Conservation (phyloP, 108 stramenopile genomes). For the Craspedostauros australis region DNA sequence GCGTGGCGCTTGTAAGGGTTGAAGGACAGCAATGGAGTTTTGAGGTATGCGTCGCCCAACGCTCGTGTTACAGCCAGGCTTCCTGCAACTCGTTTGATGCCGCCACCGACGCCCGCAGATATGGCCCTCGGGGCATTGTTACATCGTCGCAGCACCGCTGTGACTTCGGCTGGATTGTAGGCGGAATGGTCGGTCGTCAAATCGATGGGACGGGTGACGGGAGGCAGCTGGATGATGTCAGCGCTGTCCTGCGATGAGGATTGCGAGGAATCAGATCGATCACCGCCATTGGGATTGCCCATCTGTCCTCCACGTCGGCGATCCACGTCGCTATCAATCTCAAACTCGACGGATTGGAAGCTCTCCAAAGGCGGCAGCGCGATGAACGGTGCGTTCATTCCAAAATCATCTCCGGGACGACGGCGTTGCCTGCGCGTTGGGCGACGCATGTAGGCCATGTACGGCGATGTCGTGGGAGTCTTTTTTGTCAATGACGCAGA, state of each 20-base stretch:
- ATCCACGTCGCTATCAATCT: slow-evolving; percentile 23
- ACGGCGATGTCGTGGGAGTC: slow-evolving; percentile 2
- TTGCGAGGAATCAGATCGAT: slow-evolving; percentile 26
- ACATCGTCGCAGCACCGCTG: slow-evolving; percentile 69
- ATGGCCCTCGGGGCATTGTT: slow-evolving; percentile 79
- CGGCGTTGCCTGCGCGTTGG: slow-evolving; percentile 23
- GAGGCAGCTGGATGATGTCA: slow-evolving; percentile 47
- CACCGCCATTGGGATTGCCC: slow-evolving; percentile 2
- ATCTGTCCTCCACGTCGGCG: background rate
- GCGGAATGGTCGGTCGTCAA: slow-evolving; percentile 83
- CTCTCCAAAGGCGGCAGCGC: slow-evolving; percentile 24
- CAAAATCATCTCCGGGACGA: slow-evolving; percentile 16
- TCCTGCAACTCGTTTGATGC: slow-evolving; percentile 84
- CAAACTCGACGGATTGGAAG: slow-evolving; percentile 28
- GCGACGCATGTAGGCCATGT: slow-evolving; percentile 27
- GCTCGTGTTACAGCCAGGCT: slow-evolving; percentile 80
- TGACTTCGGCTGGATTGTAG: slow-evolving; percentile 80
- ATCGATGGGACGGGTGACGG: slow-evolving; percentile 66
- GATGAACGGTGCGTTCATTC: slow-evolving; percentile 21
- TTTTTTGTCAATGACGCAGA: slow-evolving; percentile 15
- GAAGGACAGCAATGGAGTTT: slow-evolving; percentile 75
- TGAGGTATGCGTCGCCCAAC: slow-evolving; percentile 81
- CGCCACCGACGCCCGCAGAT: slow-evolving; percentile 65
- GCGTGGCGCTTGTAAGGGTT: slow-evolving; percentile 74
- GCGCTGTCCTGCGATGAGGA: slow-evolving; percentile 29